phyloP scores from a whole-genome alignment of 495 filamentous ascomycete genomes.

The Aspergillus bridgeri region DNA sequence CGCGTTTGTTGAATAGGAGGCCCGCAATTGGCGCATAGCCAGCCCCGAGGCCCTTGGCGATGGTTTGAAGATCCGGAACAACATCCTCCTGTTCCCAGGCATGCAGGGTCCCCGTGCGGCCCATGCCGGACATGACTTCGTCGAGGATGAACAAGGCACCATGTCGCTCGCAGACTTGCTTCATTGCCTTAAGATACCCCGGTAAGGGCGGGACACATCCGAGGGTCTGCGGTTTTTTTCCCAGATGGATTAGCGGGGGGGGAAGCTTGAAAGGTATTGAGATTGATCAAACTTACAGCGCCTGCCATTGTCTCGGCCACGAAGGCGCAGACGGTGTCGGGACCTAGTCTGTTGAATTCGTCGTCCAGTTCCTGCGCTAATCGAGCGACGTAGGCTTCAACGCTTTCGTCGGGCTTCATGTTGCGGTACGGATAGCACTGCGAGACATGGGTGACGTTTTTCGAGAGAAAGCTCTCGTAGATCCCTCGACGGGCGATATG shows the following conservation, averaged over 20 bases:
- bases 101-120: constrained; percentile 57
- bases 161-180: constrained; percentile 55
- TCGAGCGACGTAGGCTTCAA: constrained; percentile 46
- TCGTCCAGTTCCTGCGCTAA: constrained; percentile 65
- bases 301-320: constrained; percentile 63
- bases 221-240: constrained; percentile 25
- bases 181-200: constrained; percentile 58
- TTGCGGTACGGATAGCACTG: constrained; percentile 62
- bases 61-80: constrained; percentile 56
- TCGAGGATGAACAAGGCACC: constrained; percentile 63
- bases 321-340: constrained; percentile 67
- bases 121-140: constrained; percentile 74
- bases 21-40: constrained; percentile 58
- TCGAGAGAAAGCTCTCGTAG: constrained; percentile 59
- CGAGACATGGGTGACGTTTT: constrained; percentile 56
- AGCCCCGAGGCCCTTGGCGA: constrained; percentile 61
- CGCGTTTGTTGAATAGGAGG: constrained; percentile 48
- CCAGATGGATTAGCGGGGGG: background rate
- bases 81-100: constrained; percentile 61
- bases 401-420: constrained; percentile 34
- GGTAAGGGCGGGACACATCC: constrained; percentile 56
- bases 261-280: too few species aligned
- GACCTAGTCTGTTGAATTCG: constrained; percentile 64
- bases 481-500: constrained; percentile 55
- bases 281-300: constrained; percentile 39